Conservation (phyloP, 164 flowering plant species). For the Houttuynia cordata region DNA sequence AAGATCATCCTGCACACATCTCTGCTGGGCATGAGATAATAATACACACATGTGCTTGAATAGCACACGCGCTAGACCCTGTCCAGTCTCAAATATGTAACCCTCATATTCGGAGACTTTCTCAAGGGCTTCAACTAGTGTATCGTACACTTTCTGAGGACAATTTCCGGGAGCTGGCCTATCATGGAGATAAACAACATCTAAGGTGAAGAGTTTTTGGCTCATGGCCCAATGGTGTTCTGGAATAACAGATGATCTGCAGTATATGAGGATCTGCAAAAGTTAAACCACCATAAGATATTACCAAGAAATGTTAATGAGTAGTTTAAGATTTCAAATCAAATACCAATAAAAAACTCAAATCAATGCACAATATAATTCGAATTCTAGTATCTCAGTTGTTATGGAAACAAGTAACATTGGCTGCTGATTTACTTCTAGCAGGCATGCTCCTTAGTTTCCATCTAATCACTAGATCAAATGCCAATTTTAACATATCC, state of each 20-base stretch:
- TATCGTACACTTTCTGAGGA: conserved; percentile 87
- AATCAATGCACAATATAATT: too few species aligned
- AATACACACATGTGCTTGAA: conserved; percentile 66
- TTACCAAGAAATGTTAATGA: not conserved
- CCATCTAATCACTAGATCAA: too few species aligned
- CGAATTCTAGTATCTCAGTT: too few species aligned
- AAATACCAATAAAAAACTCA: too few species aligned
- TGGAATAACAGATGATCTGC: conserved; percentile 69
- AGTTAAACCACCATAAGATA: not conserved
- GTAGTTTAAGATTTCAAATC: too few species aligned
- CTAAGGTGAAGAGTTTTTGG: conserved; percentile 77
- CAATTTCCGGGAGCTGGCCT: conserved; percentile 85
- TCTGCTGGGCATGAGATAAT: conserved; percentile 84
- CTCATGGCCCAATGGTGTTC: conserved; percentile 55
- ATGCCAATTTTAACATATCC: too few species aligned
- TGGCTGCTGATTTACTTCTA: too few species aligned
- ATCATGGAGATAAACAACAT: conserved; percentile 86
- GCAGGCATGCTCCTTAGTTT: too few species aligned
- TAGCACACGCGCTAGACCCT: conserved; percentile 55
- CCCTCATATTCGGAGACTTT: conserved; percentile 78
- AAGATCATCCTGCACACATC: conserved; percentile 63
- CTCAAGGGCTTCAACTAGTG: conserved; percentile 83
- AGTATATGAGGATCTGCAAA: conserved; percentile 74
- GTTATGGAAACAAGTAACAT: too few species aligned
- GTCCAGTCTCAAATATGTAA: conserved; percentile 79